Base-by-base conservation (phyloP, 768 basidiomycete genomes). In the Pisolithus albus region DNA sequence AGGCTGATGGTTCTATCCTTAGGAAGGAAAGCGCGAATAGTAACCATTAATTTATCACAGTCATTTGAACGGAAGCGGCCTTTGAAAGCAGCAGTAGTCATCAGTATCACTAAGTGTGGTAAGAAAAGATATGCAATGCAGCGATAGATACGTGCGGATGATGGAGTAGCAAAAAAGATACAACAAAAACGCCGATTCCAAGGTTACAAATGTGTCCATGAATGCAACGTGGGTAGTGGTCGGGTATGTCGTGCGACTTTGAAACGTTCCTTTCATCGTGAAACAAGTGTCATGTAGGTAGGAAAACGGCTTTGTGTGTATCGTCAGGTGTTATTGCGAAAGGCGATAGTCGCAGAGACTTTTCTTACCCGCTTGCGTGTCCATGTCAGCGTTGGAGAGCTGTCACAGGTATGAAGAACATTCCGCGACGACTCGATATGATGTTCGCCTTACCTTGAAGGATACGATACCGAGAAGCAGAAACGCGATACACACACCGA, bases 381-480 rank as follows among this genome's bases (percentile, higher is more conserved):
- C 51, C 78, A 80, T 80, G 53, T 80, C 62, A 26, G 59, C 66
- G 15, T 62, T 56, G n/a, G 73, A 70, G 49, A 70, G 70, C 72
- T 75, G 55, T 40, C 49, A 44, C 47, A 24, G 39, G 41, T 5
- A 26, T 26, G 26, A 36, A 42, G 42, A 52, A 52, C 28, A 46
- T 21, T 43, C 30, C 26, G 18, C 5, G 45, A 9, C 23, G 32
- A 49, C 42, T 23, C n/a, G n/a, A 24, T 34, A 32, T 37, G 32
- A 24, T 15, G 23, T 2, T 2, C n/a, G 30, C 50, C 69, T 51
- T 60, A 84, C 85, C 74, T 90, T 89, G 80, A 95, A 97, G 4
- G 82, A 81, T 52, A 74, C 79, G 37, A 95, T 82, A 15, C 93
- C 93, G 8, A 92, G 70, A 50, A 95, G 75, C 4, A 86, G 74